Evolutionary conservation across 2,329 filamentous ascomycete genomes (phyloP), one percentile per base, ranked within the genome.

Genomic region (Trichoderma brevicompactum): DNA sequence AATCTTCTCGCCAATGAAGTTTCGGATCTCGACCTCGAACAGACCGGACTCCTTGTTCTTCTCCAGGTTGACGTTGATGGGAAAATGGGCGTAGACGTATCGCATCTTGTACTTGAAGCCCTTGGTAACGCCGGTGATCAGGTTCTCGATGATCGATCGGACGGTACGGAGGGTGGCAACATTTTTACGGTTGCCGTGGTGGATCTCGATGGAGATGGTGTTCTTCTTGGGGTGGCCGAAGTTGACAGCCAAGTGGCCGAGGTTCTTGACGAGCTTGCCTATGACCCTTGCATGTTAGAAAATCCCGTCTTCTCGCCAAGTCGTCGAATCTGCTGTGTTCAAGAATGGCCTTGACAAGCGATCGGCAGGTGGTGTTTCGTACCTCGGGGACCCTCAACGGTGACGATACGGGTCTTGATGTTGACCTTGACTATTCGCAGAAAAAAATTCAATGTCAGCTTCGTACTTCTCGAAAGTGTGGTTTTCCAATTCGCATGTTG

Each of bases 91-190:
- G 83, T 99, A 99, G 83, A 99, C 95, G 87, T 99, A 99, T 79
- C 96, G 92, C 94, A 99, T 98, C 92, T 99, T 99, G 91, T 99
- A 99, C 87, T 96, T 96, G 92, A 91, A 99, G 75, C 95, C 95
- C 87, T 94, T 96, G 81, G 95, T 99, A 74, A 99, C 95, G 82
- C 95, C 95, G 77, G 94, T 89, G 83, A 99, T 92, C 85, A 99
- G 82, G 91, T 99, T 99, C 89, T 96, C 92, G 88, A 99, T 96
- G 83, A 98, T 83, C 73, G 94, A 94, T 79, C 93, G 92, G 85
- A 99, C 95, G 78, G 95, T 99, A 78, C 95, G 93, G 83, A 99
- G 93, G 75, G 94, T 92, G 79, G 95, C 95, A 79, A 99, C 91
- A 81, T 92, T 94, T 90, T 99, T 99, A 85, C 95, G 92, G 79